These are phyloP conservation scores for Microglena sp. DNA, from an alignment of 139 green algal genomes.

Conservation along the genomic window DNA sequence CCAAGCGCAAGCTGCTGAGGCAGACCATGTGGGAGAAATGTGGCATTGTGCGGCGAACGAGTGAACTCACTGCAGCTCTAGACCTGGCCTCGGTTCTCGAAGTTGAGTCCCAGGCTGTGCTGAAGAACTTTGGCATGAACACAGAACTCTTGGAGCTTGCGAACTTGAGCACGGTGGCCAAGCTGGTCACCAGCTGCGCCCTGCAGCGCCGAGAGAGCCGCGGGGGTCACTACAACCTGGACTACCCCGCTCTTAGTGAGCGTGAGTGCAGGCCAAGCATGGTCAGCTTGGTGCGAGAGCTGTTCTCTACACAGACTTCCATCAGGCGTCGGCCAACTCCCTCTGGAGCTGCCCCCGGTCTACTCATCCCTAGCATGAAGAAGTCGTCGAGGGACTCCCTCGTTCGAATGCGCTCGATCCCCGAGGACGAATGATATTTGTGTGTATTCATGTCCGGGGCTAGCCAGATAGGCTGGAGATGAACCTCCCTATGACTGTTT, in stretches of 20 bases:
- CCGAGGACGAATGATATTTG: too few species aligned
- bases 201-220: constrained; percentile 73
- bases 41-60: constrained; percentile 80
- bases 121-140: constrained; percentile 41
- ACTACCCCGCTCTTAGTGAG: constrained; percentile 47
- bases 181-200: constrained; percentile 72
- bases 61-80: constrained; percentile 49
- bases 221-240: constrained; percentile 70
- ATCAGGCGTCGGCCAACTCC: too few species aligned
- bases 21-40: constrained; percentile 76
- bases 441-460: too few species aligned
- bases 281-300: too few species aligned
- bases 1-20: constrained; percentile 50
- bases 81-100: constrained; percentile 35
- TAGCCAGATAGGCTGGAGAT: too few species aligned
- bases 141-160: constrained; percentile 72
- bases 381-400: too few species aligned
- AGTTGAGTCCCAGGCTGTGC: constrained; percentile 47
- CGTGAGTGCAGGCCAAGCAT: constrained; percentile 43
- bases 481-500: too few species aligned
- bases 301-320: too few species aligned
- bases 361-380: too few species aligned
- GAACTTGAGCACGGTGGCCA: constrained; percentile 76
- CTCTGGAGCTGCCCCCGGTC: too few species aligned
- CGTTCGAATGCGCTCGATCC: too few species aligned